A percentile compares a stretch with the other conserved stretches of the same genome.
phyloP scores from a whole-genome alignment of 345 rosid genomes.

The Linum trigynum region DNA sequence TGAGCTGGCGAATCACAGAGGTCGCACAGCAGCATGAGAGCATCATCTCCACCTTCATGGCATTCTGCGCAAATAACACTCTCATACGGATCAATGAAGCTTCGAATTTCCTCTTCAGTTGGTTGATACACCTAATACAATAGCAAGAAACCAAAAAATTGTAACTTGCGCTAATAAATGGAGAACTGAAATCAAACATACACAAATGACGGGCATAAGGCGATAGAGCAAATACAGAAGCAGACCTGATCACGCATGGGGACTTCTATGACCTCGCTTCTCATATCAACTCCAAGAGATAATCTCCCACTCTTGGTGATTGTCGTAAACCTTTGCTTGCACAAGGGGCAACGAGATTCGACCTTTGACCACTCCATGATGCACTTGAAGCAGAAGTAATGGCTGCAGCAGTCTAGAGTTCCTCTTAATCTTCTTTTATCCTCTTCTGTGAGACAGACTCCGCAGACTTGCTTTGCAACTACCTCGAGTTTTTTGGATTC shows the following conservation, averaged over 20 bases:
- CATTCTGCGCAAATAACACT: conserved; percentile 88
- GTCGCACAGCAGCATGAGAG: conserved; percentile 93
- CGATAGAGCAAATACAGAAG: neutral
- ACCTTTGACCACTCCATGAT: conserved; percentile 97
- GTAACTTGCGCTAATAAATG: neutral
- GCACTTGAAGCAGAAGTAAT: conserved; percentile 94
- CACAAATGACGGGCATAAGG: conserved; percentile 1
- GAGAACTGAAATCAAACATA: conserved; percentile 3
- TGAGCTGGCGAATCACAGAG: conserved; percentile 98
- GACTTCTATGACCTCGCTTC: conserved; percentile 55
- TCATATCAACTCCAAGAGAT: conserved; percentile 62
- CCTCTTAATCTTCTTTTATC: conserved; percentile 81
- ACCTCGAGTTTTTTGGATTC: conserved; percentile 36
- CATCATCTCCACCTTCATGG: conserved; percentile 94
- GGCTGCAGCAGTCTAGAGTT: conserved; percentile 73
- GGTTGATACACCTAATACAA: conserved; percentile 83
- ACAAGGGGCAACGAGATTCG: conserved; percentile 93
- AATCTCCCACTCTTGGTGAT: conserved; percentile 78
- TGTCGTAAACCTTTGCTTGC: conserved; percentile 85
- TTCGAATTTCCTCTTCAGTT: conserved; percentile 92
- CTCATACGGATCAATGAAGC: conserved; percentile 90
- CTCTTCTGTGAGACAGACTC: conserved; percentile 91
- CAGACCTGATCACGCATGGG: conserved; percentile 94
- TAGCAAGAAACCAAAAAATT: conserved; percentile 5
- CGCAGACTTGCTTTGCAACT: conserved; percentile 62